Base-by-base conservation (phyloP, 257 asterid genomes). In the Solanum peruvianum region DNA sequence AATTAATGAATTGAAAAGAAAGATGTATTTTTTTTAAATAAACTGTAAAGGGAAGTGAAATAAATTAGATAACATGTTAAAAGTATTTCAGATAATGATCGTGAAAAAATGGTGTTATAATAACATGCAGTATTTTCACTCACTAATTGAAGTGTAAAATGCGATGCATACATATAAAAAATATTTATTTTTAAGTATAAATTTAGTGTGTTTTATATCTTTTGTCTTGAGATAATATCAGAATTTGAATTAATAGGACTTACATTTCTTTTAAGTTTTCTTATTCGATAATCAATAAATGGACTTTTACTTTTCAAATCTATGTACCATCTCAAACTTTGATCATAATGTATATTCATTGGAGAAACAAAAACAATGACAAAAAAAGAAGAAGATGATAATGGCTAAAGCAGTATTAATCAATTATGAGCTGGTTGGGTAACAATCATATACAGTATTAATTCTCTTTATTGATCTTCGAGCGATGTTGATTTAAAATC, bases 1-100 rank as follows among this genome's bases (percentile, higher is more conserved):
- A 18, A 56, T 56, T 18, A 56, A 56, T 23, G 64, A 56, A 56
- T 56, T 20, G 11, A 56, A 52, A 52, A 52, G 18, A 11, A 52
- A 52, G 1, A 0, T 7, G 2, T 15, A 14, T 15, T 52, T 0
- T 3, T 44, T 11, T 11, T 0, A 52, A 49, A 18, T 1, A 5
- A 49, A 56, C 62, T 52, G 2, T 56, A 20, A 7, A 58, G 11
- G 12, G 9, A 58, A 58, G 25, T 58, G 9, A 20, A 20, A 58
- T 20, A 58, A 20, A 58, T 7, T 58, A 7, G 66, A 3, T 58
- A 20, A 58, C 66, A 7, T 18, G n/a, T 58, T 20, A 20, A 56
- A 18, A 20, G 66, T 20, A 58, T 58, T 58, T 2, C 66, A 58
- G 21, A 56, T 56, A 56, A 20, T 56, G 66, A 20, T 20, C 25